Evolutionary conservation across 2,329 filamentous ascomycete species (phyloP), one percentile per base, ranked within the genome.

Genomic region (Laburnicola sp.): DNA sequence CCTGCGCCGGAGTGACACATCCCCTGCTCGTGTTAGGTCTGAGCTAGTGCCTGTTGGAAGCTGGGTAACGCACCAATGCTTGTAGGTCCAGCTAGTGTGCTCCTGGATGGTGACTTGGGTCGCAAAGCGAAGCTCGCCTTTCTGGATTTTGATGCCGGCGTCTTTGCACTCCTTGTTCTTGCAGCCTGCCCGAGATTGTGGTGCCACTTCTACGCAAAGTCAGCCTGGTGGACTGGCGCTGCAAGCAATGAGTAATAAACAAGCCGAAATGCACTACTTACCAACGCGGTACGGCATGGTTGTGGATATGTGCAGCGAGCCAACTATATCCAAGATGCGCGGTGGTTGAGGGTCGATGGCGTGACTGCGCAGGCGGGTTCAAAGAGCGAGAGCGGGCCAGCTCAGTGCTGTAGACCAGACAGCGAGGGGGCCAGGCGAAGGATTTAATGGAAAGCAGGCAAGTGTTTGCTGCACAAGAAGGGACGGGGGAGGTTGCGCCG

Each of bases 1-100:
- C 76, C 64, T 90, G 84, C 48, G 81, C 79, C 22, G 91, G 91
- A 11, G 91, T 96, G 31, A 92, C 84, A 64, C 93, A 97, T 27
- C 93, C 92, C 92, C 92, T 96, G 44, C 22, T 2, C 5, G 9
- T 23, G 45, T 65, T 30, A 66, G 55, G 58, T 4, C n/a, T 26
- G 30, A 1, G 16, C 16, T 16, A 6, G n/a, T 7, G n/a, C 22
- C 4, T 23, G 26, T 2, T 22, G 9, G 23, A 28, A 23, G 23
- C 40, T 36, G 5, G 36, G 16, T 35, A 38, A 63, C 81, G 67
- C 80, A 95, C 93, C 93, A 97, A 71, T 97, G 93, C 68, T 87
- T 88, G 86, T 88, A 97, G 50, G 77, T 73, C 84, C 85, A 96
- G 65, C 80, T 81, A 36, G 83, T 82, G 65, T 86, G 80, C 1